These are phyloP conservation scores for Cystoisospora suis DNA, from an alignment of 169 alveolate genomes.

Conservation along the genomic window DNA sequence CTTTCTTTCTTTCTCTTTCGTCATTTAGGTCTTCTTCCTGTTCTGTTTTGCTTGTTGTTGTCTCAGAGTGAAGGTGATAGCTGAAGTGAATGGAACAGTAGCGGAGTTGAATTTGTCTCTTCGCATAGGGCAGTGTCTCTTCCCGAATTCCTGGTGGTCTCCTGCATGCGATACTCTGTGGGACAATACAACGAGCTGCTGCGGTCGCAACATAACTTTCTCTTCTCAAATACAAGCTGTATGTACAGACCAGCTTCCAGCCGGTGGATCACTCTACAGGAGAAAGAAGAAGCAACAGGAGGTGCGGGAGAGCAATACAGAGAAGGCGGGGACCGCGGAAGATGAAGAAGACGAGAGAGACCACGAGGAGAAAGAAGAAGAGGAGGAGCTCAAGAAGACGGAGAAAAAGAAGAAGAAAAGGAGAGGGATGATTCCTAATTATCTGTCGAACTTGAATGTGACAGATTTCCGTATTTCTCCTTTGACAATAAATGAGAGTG, in stretches of 20 bases:
- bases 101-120: constrained; percentile 40
- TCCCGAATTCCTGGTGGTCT: constrained; percentile 22
- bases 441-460: not conserved
- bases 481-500: constrained; percentile 37
- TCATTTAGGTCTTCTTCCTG: no score
- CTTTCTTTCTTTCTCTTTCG: no score
- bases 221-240: not conserved
- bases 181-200: constrained; percentile 60
- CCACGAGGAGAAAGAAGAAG: no score
- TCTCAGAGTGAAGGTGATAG: not conserved
- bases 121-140: constrained; percentile 56
- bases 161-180: constrained; percentile 48
- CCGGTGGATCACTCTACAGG: not conserved
- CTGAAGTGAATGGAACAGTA: not conserved
- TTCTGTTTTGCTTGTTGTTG: no score
- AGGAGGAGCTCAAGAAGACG: no score
- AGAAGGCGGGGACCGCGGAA: no score
- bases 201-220: constrained; percentile 52
- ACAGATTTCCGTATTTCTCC: constrained; percentile 20
- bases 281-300: not conserved
- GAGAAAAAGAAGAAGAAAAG: no score
- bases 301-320: not conserved
- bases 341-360: no score
- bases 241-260: not conserved
- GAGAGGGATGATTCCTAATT: not conserved